Evolutionary conservation across 306 rosid species (phyloP).

Genomic region (Sophora flavescens): DNA sequence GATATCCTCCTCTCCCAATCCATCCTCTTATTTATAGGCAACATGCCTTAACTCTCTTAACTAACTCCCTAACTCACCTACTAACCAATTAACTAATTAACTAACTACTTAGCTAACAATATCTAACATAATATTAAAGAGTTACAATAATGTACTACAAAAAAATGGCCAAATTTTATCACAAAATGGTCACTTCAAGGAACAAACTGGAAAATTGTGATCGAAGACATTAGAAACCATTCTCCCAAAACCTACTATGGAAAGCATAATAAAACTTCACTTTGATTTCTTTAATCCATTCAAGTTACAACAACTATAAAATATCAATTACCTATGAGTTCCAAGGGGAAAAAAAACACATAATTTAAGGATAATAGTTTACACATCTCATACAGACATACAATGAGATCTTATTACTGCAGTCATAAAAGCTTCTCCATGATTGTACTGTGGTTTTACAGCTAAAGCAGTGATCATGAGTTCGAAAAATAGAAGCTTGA

Average conservation of each 20-base stretch:
- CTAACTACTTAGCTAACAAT: too few species aligned
- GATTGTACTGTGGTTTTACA: background rate
- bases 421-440: background rate
- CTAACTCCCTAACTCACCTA: too few species aligned
- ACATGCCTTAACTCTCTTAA: too few species aligned
- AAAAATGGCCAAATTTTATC: conserved; percentile 2
- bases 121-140: too few species aligned
- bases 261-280: background rate
- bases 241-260: background rate
- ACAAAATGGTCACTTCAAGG: background rate
- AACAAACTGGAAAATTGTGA: background rate
- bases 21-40: too few species aligned
- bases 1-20: too few species aligned
- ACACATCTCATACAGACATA: conserved; percentile 5
- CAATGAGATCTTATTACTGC: background rate
- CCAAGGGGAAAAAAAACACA: background rate
- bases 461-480: background rate
- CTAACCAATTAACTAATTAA: too few species aligned
- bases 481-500: background rate
- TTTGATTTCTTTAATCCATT: background rate
- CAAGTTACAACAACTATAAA: background rate
- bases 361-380: conserved; percentile 5
- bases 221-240: background rate
- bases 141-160: background rate
- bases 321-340: conserved; percentile 10